A percentile compares a stretch with the other conserved stretches of the same genome.
Evolutionary conservation across 306 rosid genomes (phyloP).

Genomic region (Medicago truncatula): MtrunA17r5.0-ANR NC_053049.1:3571501-3572000

Average conservation of each 20-base stretch:
- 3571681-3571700: conserved; percentile 46
- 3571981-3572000: conserved; percentile 36
- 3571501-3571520: not conserved
- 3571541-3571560: conserved; percentile 35
- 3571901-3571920: conserved; percentile 53
- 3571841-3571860: conserved; percentile 52
- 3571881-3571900: conserved; percentile 60
- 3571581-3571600: conserved; percentile 46
- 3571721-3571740: conserved; percentile 54
- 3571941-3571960: conserved; percentile 52
- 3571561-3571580: conserved; percentile 23
- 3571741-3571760: conserved; percentile 61
- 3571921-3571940: conserved; percentile 56
- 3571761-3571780: conserved; percentile 50
- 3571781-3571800: conserved; percentile 54
- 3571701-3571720: conserved; percentile 49
- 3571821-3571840: conserved; percentile 54
- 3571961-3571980: conserved; percentile 53
- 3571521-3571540: conserved; percentile 37
- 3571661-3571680: conserved; percentile 65
- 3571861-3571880: conserved; percentile 56
- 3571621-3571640: conserved; percentile 35
- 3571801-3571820: conserved; percentile 66
- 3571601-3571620: not conserved
- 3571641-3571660: conserved; percentile 55